A percentile compares a stretch with the other conserved stretches of the same genome.
phyloP scores from a whole-genome alignment of 768 basidiomycete genomes.

The Leucocoprinus sp. region DNA sequence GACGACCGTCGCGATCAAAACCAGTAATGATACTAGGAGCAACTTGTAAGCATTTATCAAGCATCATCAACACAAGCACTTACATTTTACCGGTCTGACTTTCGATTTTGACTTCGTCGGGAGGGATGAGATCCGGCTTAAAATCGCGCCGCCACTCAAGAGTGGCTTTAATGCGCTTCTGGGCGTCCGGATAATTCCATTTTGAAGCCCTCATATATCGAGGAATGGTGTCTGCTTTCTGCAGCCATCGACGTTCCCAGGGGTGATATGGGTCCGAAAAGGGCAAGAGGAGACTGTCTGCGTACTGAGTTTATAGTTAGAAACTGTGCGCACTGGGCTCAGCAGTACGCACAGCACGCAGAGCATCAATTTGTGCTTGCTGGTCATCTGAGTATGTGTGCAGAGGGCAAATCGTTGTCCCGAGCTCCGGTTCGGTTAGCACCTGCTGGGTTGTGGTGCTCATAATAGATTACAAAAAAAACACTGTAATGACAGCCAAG shows the following conservation, averaged over 20 bases:
- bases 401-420: conserved; percentile 44
- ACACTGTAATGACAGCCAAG: too few species aligned
- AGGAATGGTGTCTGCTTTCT: conserved; percentile 53
- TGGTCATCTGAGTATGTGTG: conserved; percentile 61
- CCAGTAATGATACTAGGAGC: conserved; percentile 63
- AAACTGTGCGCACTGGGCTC: background rate
- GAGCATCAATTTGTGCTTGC: conserved; percentile 43
- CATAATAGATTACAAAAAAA: too few species aligned
- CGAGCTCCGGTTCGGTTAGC: conserved; percentile 47
- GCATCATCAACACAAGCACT: conserved; percentile 17
- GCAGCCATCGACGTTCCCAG: conserved; percentile 77
- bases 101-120: conserved; percentile 74
- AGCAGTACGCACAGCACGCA: conserved; percentile 46
- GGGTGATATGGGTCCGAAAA: conserved; percentile 59
- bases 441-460: conserved; percentile 23
- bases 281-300: conserved; percentile 55
- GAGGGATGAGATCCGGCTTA: conserved; percentile 76
- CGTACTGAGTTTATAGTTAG: conserved; percentile 46
- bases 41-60: background rate
- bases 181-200: conserved; percentile 71
- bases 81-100: conserved; percentile 87
- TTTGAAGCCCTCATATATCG: conserved; percentile 84
- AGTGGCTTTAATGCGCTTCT: conserved; percentile 70
- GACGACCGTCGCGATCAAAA: conserved; percentile 81
- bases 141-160: conserved; percentile 81